These are phyloP conservation scores for Colletotrichum lentis DNA, from an alignment of 2,329 filamentous ascomycete genomes.

Conservation along the genomic window DNA sequence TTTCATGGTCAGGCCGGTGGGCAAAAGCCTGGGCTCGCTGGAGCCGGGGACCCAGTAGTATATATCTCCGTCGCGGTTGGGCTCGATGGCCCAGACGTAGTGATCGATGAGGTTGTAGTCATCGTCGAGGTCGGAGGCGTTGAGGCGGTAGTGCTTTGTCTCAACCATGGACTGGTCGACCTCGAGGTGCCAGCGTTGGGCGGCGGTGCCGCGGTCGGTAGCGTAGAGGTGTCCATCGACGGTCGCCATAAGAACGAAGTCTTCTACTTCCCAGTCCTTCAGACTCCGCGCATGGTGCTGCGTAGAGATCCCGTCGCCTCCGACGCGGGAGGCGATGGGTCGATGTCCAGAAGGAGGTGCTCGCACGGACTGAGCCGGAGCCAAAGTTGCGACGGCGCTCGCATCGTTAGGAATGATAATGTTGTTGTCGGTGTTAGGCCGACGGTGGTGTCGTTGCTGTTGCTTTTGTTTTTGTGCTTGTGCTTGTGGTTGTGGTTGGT, in stretches of 20 bases:
- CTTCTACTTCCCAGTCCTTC: constrained; percentile 99
- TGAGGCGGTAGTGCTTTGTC: constrained; percentile 80
- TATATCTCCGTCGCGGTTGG: constrained; percentile 83
- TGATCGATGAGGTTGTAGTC: constrained; percentile 77
- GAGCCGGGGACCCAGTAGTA: constrained; percentile 83
- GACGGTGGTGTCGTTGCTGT: constrained; percentile 43
- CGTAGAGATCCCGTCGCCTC: constrained; percentile 75
- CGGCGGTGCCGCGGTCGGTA: constrained; percentile 85
- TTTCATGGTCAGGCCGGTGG: constrained; percentile 80
- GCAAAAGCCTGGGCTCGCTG: constrained; percentile 65
- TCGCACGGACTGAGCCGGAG: constrained; percentile 96
- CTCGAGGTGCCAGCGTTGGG: constrained; percentile 84
- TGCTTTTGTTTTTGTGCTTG: constrained; percentile 45
- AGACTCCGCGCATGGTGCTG: constrained; percentile 94
- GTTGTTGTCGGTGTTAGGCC: constrained; percentile 42
- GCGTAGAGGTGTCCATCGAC: constrained; percentile 97
- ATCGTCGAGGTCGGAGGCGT: constrained; percentile 67
- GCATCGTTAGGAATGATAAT: constrained; percentile 68
- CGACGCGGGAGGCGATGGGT: constrained; percentile 61
- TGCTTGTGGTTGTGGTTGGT: too few relatives aligned
- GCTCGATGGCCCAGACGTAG: constrained; percentile 95
- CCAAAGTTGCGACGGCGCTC: constrained; percentile 97
- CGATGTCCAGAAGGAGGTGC: constrained; percentile 78
- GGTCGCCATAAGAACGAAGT: constrained; percentile 99
- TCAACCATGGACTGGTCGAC: constrained; percentile 89